These are phyloP conservation scores for Borovskyia barvae DNA, from an alignment of 208 protist genomes.

Conservation along the genomic window DNA sequence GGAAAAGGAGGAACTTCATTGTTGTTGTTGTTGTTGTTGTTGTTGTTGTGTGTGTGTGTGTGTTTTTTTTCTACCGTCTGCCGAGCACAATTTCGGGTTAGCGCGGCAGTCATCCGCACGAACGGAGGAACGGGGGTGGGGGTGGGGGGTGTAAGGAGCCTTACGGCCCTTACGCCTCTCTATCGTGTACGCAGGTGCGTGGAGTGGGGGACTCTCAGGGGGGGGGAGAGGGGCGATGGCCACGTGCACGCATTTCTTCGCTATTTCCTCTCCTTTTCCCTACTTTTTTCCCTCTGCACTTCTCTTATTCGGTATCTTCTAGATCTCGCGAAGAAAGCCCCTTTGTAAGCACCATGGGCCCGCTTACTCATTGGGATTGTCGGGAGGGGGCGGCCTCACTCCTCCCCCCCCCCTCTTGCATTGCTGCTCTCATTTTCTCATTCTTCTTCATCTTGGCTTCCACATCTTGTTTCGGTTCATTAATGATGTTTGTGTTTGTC, in stretches of 20 bases:
- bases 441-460: not conserved
- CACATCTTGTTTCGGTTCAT: not conserved
- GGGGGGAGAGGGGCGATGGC: too few species aligned
- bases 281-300: not conserved
- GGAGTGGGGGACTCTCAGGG: too few species aligned
- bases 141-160: not conserved
- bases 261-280: not conserved
- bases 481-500: too few species aligned
- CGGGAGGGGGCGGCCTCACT: not conserved
- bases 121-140: not conserved
- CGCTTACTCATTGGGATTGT: too few species aligned
- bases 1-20: not conserved
- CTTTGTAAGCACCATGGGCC: not conserved
- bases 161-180: not conserved
- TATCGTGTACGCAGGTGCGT: not conserved
- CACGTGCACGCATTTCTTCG: not conserved
- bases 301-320: slow-evolving; percentile 6
- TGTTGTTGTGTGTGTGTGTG: not conserved
- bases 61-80: not conserved
- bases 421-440: not conserved
- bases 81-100: too few species aligned
- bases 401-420: not conserved
- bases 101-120: not conserved
- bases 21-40: not conserved
- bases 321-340: not conserved